A percentile compares a stretch with the other conserved stretches of the same genome.
phyloP scores from a whole-genome alignment of 768 basidiomycete species.

The Suillus decipiens region DNA sequence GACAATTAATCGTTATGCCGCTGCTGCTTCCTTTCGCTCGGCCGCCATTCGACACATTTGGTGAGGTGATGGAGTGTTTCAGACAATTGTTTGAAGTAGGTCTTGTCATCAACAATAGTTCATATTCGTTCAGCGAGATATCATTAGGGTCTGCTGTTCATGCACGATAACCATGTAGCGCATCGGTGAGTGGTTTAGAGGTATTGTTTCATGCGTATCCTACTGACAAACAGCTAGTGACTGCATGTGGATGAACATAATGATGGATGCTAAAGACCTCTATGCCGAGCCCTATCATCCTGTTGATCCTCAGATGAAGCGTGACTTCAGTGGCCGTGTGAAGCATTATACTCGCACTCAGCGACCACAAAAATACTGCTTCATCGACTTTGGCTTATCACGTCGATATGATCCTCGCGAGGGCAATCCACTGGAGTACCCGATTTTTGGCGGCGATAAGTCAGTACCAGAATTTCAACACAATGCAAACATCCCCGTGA shows the following conservation, averaged over 20 bases:
- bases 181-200: too few species aligned
- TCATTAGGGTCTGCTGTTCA: conserved; percentile 30
- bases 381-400: conserved; percentile 41
- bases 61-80: conserved; percentile 36
- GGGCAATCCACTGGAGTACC: conserved; percentile 25
- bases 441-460: conserved; percentile 43
- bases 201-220: too few species aligned
- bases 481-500: conserved; percentile 16
- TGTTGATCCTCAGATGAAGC: conserved; percentile 8
- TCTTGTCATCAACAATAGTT: not conserved
- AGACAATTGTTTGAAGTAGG: conserved; percentile 34
- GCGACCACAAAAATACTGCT: conserved; percentile 32
- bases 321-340: conserved; percentile 22
- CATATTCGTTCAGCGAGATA: not conserved
- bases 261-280: conserved; percentile 28
- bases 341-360: conserved; percentile 32
- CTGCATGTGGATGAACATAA: conserved; percentile 32
- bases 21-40: conserved; percentile 27
- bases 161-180: conserved; percentile 21
- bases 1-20: conserved; percentile 35
- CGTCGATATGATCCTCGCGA: conserved; percentile 28
- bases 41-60: conserved; percentile 32
- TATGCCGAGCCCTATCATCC: conserved; percentile 33
- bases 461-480: conserved; percentile 41
- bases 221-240: conserved; percentile 13